These are phyloP conservation scores for Pseudocercospora macadamiae DNA, from an alignment of 2,329 filamentous ascomycete species.

Conservation along the genomic window DNA sequence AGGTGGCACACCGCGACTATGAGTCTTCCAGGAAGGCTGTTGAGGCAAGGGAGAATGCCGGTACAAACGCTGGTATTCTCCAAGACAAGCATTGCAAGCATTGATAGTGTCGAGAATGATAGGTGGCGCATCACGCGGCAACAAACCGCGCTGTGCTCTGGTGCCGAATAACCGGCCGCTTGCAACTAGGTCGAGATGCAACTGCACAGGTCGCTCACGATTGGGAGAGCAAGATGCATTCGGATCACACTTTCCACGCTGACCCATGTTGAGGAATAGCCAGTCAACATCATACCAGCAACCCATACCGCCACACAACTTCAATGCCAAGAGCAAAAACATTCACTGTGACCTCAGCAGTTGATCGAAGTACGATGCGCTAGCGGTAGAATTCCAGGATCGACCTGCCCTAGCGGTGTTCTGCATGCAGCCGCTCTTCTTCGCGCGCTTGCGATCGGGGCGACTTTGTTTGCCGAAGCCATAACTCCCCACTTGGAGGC, in stretches of 20 bases:
- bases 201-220: not conserved
- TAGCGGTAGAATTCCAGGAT: not conserved
- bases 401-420: not conserved
- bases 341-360: not conserved
- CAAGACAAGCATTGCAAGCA: too few species aligned
- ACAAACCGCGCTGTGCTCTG: not conserved
- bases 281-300: not conserved
- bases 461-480: not conserved
- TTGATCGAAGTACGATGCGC: constrained; percentile 3
- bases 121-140: not conserved
- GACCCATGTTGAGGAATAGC: not conserved
- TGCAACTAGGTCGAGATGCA: not conserved
- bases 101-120: not conserved
- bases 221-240: not conserved
- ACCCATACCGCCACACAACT: not conserved
- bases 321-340: not conserved
- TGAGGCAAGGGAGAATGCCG: not conserved
- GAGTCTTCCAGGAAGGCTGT: not conserved
- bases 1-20: not conserved
- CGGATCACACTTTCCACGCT: not conserved
- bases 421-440: not conserved
- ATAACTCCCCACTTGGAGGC: not conserved
- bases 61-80: too few species aligned
- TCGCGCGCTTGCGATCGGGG: not conserved
- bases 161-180: not conserved